Evolutionary conservation across 2,329 filamentous ascomycete genomes (phyloP), one percentile per base, ranked within the genome.

Genomic region (Fusarium tjaetaba): DNA sequence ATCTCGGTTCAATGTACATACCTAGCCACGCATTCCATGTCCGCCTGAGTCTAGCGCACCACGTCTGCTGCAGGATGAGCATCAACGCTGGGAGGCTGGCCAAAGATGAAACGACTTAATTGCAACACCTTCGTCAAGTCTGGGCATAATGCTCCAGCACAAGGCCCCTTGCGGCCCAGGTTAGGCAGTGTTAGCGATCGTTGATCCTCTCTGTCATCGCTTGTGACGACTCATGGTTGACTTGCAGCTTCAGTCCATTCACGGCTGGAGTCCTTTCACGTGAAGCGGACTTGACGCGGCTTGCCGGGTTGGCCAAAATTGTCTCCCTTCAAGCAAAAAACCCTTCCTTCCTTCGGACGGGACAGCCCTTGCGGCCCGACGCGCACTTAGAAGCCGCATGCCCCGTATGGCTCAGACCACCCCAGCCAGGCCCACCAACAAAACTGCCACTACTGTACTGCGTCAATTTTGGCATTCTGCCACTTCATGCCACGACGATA

Each of bases 351-450:
- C 70, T 71, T 72, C 62, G 61, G 72, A 69, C 76, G 72, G 76
- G 73, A 76, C 70, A 78, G 68, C 74, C 76, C 74, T 78, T 77
- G 76, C 76, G 76, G 76, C 76, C 76, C 76, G 76, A 77, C 73
- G 76, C 76, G 76, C 76, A 74, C 64, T 66, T 72, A 58, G 61
- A 71, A 72, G 67, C 66, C 71, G 75, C 75, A 71, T 68, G 72
- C 67, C 75, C 73, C 71, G 69, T 73, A 56, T 55, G 55, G 68
- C 65, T 66, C 69, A 71, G 69, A 71, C 66, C 64, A 74, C 69
- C 74, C 69, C 58, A 66, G 61, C 62, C 63, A 68, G 60, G 51
- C 45, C 45, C 24, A 41, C 60, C 53, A 52, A 66, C 22, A 59
- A 59, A 59, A 22, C 30, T 42, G 41, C 61, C 52, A 69, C 56